Evolutionary conservation across 1,139 yeast species (phyloP).

Genomic region (Magnusiomyces fungicola): DNA sequence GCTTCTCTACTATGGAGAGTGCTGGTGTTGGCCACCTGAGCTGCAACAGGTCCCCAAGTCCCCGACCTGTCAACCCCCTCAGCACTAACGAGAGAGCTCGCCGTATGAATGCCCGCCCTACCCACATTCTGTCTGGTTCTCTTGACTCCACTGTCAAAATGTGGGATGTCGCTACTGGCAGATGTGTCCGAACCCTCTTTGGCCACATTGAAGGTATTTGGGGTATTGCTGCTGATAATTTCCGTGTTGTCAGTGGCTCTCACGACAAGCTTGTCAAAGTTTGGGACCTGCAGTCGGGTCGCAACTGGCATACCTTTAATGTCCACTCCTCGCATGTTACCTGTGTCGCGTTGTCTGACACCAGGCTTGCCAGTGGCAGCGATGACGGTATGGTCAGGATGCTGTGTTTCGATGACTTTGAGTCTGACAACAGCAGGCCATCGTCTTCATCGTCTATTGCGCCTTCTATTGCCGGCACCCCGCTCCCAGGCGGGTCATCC

Average conservation of each 20-base stretch:
- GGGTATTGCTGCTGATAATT: constrained; percentile 93
- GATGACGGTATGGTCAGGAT: constrained; percentile 79
- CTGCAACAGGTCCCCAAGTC: neutral
- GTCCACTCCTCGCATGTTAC: constrained; percentile 62
- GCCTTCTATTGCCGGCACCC: too few species aligned
- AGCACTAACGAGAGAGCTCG: constrained; percentile 4
- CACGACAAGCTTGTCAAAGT: constrained; percentile 86
- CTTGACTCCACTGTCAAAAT: constrained; percentile 88
- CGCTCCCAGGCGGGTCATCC: too few species aligned
- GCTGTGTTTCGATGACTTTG: constrained; percentile 55
- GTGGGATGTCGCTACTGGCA: constrained; percentile 85
- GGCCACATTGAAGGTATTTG: constrained; percentile 98
- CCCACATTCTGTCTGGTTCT: constrained; percentile 80
- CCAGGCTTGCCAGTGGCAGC: constrained; percentile 82
- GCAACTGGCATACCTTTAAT: constrained; percentile 79
- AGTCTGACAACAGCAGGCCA: too few species aligned
- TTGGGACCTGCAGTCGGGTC: constrained; percentile 93
- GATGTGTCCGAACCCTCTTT: constrained; percentile 85
- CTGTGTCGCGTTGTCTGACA: constrained; percentile 85
- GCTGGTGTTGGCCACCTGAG: neutral
- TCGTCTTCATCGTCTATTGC: too few species aligned
- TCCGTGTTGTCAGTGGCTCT: constrained; percentile 88
- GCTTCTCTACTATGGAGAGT: neutral
- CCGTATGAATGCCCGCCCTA: constrained; percentile 41
- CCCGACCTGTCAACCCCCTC: neutral